These are phyloP conservation scores for Cryptosporidium tyzzeri DNA, from an alignment of 169 alveolate species.

Conservation along the genomic window DNA sequence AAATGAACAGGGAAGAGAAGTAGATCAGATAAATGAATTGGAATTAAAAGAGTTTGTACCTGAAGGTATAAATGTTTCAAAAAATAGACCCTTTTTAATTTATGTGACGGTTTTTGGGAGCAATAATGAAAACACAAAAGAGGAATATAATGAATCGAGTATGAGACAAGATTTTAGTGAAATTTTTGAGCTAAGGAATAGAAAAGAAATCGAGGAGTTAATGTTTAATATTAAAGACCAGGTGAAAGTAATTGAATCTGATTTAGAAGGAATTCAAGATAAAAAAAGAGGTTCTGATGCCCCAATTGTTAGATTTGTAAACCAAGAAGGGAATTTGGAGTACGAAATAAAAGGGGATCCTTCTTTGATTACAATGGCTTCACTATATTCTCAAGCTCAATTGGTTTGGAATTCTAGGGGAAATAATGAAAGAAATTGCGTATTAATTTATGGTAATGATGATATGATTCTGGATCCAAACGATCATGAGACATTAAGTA, in stretches of 20 bases:
- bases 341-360: slow-evolving; percentile 18
- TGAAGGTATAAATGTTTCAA: slow-evolving; percentile 1
- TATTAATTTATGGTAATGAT: slow-evolving; percentile 5
- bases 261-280: slow-evolving; percentile 5
- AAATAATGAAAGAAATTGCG: not conserved
- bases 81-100: slow-evolving; percentile 27
- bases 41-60: slow-evolving; percentile 5
- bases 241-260: not conserved
- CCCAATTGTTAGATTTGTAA: not conserved
- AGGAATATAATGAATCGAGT: not conserved
- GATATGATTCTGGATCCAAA: slow-evolving; percentile 17
- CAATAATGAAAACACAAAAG: not conserved
- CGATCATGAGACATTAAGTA: slow-evolving; percentile 14
- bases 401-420: slow-evolving; percentile 27
- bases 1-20: slow-evolving; percentile 28
- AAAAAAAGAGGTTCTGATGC: not conserved
- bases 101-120: slow-evolving; percentile 20
- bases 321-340: slow-evolving; percentile 9
- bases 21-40: not conserved
- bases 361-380: slow-evolving; percentile 24
- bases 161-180: slow-evolving; percentile 15
- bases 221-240: not conserved
- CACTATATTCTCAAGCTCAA: slow-evolving; percentile 63
- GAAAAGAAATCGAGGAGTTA: not conserved
- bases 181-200: slow-evolving; percentile 14